phyloP scores from a whole-genome alignment of 164 flowering plant genomes.

The Chimonanthus praecox region DNA sequence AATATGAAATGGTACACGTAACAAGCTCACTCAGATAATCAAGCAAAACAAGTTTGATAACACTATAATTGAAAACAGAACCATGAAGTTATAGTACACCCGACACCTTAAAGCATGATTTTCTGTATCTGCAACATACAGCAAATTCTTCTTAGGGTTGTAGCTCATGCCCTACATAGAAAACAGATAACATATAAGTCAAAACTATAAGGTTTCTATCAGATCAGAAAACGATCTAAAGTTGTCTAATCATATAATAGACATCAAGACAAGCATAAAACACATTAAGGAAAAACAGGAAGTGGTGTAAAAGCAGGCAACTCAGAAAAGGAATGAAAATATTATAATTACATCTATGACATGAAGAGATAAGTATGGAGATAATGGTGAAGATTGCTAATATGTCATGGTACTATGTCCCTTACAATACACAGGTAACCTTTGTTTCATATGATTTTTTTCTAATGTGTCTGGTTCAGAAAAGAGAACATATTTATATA shows the following conservation, averaged over 20 bases:
- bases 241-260: not conserved
- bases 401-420: not conserved
- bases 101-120: conserved; percentile 92
- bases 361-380: not conserved
- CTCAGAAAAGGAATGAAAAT: not conserved
- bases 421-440: not conserved
- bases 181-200: not conserved
- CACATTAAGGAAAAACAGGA: not conserved
- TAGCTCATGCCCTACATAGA: conserved; percentile 74
- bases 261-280: conserved; percentile 4
- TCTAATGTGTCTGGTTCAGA: too few species aligned
- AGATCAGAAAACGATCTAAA: too few species aligned
- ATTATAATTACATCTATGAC: not conserved
- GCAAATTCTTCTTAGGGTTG: conserved; percentile 76
- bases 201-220: not conserved
- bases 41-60: not conserved
- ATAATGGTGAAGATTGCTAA: not conserved
- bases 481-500: not conserved
- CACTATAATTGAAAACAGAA: not conserved
- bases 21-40: too few species aligned
- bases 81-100: not conserved
- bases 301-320: not conserved
- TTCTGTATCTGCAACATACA: conserved; percentile 97
- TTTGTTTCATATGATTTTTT: not conserved
- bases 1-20: too few species aligned